These are phyloP conservation scores for Colletotrichum sidae DNA, from an alignment of 2,329 filamentous ascomycete genomes.

Conservation along the genomic window DNA sequence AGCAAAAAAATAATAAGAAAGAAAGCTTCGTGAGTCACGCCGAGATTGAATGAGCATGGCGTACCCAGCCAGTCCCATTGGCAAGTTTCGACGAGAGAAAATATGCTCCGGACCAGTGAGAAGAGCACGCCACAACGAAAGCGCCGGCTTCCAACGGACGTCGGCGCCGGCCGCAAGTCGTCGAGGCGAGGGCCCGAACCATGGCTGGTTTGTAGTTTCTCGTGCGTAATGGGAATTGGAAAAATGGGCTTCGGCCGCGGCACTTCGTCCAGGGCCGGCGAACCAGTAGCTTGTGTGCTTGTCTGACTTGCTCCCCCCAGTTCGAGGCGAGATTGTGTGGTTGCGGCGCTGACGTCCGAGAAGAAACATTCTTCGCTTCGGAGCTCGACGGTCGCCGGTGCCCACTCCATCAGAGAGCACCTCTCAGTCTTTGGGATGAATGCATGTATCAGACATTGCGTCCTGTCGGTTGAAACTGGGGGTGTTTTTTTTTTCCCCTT, in stretches of 20 bases:
- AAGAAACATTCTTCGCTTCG: background rate
- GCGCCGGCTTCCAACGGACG: conserved; percentile 27
- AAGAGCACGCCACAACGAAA: background rate
- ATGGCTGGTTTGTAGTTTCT: background rate
- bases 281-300: background rate
- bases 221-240: conserved; percentile 13
- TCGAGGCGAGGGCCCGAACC: background rate
- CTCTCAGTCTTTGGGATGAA: background rate
- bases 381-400: conserved; percentile 16
- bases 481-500: no score
- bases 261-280: background rate
- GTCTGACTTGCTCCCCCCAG: background rate
- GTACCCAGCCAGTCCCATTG: conserved; percentile 4
- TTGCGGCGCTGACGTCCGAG: background rate
- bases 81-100: background rate
- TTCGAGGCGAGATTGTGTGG: conserved; percentile 4
- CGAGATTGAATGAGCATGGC: conserved; percentile 2
- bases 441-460: no score
- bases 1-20: no score
- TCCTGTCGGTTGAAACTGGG: no score
- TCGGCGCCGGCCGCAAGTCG: conserved; percentile 20
- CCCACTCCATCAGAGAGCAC: background rate
- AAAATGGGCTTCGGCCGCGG: background rate
- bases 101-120: background rate
- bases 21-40: conserved; percentile 11